Evolutionary conservation across 2,329 filamentous ascomycete species (phyloP).

Genomic region (Aspergillus puulaauensis): DNA sequence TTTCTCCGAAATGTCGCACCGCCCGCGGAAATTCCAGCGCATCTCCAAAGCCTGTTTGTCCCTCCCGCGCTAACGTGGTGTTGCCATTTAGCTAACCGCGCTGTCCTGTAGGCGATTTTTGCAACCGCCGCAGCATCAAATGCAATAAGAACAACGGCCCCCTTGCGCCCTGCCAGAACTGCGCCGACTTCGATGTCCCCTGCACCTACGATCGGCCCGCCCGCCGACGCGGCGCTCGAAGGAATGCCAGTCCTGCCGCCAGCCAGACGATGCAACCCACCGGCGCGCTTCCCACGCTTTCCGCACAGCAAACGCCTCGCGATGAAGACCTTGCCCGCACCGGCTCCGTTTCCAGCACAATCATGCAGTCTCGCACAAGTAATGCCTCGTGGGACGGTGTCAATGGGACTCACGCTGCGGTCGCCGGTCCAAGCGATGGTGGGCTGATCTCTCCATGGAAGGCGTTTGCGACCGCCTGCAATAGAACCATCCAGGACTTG

Average conservation of each 20-base stretch:
- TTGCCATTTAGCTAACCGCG: not conserved
- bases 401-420: not conserved
- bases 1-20: not conserved
- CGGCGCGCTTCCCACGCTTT: not conserved
- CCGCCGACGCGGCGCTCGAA: not conserved
- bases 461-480: not conserved
- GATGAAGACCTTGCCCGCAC: not conserved
- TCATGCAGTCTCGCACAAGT: not conserved
- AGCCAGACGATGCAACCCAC: not conserved
- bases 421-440: not conserved
- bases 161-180: constrained; percentile 2
- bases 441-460: not conserved
- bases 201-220: constrained; percentile 1
- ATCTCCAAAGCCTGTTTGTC: constrained; percentile 6
- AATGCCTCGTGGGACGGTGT: not conserved
- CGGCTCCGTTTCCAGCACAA: not conserved
- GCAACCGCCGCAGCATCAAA: constrained; percentile 5
- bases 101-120: not conserved
- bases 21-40: constrained; percentile 4
- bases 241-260: not conserved
- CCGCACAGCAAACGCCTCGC: not conserved
- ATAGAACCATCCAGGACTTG: not conserved
- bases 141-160: constrained; percentile 6
- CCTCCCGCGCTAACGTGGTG: not conserved
- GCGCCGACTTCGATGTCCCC: constrained; percentile 2